Conservation (phyloP, 306 rosid genomes). For the Purshia tridentata region DNA sequence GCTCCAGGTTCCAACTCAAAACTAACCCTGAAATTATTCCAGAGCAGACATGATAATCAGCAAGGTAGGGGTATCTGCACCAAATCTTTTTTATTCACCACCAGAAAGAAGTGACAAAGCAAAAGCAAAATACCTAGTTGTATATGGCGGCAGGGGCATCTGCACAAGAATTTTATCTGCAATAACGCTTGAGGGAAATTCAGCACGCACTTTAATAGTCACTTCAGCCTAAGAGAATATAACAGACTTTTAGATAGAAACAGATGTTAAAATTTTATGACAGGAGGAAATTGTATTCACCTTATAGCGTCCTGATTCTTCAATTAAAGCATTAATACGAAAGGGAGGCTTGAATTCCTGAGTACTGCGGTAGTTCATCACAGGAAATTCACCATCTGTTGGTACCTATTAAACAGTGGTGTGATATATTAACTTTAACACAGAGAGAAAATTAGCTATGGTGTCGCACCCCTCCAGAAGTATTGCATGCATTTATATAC, state of each 20-base stretch:
- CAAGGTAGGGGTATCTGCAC: no score
- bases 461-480: not conserved
- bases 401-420: conserved; percentile 58
- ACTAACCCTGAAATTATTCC: conserved; percentile 54
- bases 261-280: conserved; percentile 18
- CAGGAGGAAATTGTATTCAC: conserved; percentile 36
- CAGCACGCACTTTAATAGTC: conserved; percentile 75
- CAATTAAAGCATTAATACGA: conserved; percentile 73
- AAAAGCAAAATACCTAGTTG: conserved; percentile 59
- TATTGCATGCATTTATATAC: conserved; percentile 5
- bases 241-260: conserved; percentile 18
- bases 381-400: conserved; percentile 89
- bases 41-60: not conserved
- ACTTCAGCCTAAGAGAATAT: conserved; percentile 69
- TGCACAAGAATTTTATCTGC: conserved; percentile 69
- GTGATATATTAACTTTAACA: conserved; percentile 20
- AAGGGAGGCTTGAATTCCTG: conserved; percentile 90
- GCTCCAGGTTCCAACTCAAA: conserved; percentile 88
- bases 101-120: conserved; percentile 15
- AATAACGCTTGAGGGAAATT: conserved; percentile 62
- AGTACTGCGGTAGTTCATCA: conserved; percentile 94
- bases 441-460: conserved; percentile 4
- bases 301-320: conserved; percentile 78
- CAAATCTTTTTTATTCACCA: not conserved
- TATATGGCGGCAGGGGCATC: conserved; percentile 79